Evolutionary conservation across 2,329 filamentous ascomycete genomes (phyloP).

Genomic region (Zymoseptoria pseudotritici): DNA sequence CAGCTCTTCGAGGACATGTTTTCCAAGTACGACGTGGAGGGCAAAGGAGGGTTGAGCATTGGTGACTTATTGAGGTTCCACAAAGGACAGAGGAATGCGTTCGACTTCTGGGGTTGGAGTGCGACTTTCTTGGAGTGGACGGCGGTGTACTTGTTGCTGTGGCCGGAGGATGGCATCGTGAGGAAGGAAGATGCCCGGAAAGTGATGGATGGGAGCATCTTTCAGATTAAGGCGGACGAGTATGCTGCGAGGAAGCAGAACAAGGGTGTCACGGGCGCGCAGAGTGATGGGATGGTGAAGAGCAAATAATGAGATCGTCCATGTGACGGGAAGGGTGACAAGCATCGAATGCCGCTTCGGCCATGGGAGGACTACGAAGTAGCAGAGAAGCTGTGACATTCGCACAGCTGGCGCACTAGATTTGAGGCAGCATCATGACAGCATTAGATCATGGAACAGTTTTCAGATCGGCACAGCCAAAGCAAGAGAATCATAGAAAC

Average conservation of each 20-base stretch:
- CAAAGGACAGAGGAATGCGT: slow-evolving; percentile 35
- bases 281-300: not conserved
- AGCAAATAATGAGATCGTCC: not conserved
- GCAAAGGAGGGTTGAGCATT: slow-evolving; percentile 34
- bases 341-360: not conserved
- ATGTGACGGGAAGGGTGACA: not conserved
- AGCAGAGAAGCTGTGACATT: too few relatives aligned
- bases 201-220: slow-evolving; percentile 48
- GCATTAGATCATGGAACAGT: not conserved
- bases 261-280: not conserved
- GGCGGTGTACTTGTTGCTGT: slow-evolving; percentile 47
- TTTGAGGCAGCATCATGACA: too few relatives aligned
- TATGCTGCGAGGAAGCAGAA: slow-evolving; percentile 17
- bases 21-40: slow-evolving; percentile 35
- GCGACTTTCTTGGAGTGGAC: slow-evolving; percentile 42
- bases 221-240: slow-evolving; percentile 37
- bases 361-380: too few relatives aligned
- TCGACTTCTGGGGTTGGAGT: slow-evolving; percentile 42
- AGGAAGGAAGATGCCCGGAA: slow-evolving; percentile 51
- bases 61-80: slow-evolving; percentile 34
- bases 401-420: too few relatives aligned
- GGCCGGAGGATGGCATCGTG: slow-evolving; percentile 50
- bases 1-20: slow-evolving; percentile 45
- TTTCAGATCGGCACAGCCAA: not conserved
- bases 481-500: not conserved